These are phyloP conservation scores for Anthoceros angustus DNA, from an alignment of 225 moss, liverwort and hornwort genomes.

Conservation along the genomic window DNA sequence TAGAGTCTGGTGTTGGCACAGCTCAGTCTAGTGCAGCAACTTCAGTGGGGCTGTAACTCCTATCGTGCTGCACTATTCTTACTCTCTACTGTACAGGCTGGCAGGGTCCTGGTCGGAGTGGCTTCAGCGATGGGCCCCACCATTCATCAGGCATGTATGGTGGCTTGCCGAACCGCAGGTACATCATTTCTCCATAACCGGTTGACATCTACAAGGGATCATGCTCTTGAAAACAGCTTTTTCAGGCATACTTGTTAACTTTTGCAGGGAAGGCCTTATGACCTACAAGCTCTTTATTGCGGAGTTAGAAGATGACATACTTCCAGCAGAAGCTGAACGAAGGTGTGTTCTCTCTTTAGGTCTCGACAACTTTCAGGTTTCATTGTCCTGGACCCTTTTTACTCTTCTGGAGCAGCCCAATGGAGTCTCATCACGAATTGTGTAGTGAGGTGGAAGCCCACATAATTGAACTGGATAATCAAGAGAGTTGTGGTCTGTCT, in stretches of 20 bases:
- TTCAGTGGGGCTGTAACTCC: background rate
- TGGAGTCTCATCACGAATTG: too few species aligned
- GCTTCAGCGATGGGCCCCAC: constrained; percentile 70
- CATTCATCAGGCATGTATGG: constrained; percentile 41
- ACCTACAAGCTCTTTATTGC: constrained; percentile 97
- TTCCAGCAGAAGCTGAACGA: constrained; percentile 96
- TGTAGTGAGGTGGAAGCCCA: too few species aligned
- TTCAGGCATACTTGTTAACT: too few species aligned
- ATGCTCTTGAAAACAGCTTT: too few species aligned
- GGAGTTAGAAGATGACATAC: constrained; percentile 94
- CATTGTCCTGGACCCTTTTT: background rate
- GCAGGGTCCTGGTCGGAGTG: constrained; percentile 53
- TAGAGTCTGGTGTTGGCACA: too few species aligned
- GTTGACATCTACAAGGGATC: too few species aligned
- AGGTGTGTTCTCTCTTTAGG: constrained; percentile 24
- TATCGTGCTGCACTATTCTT: background rate
- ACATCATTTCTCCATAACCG: background rate
- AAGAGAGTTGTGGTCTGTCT: too few species aligned
- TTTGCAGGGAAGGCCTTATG: constrained; percentile 93
- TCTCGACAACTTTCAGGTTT: background rate
- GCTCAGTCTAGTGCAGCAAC: too few species aligned
- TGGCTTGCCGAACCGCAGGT: constrained; percentile 61
- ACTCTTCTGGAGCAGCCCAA: background rate
- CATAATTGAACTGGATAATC: too few species aligned
- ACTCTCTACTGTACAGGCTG: constrained; percentile 18